Conservation (phyloP, 495 filamentous ascomycete species). For the Penicillium desertorum region DNA sequence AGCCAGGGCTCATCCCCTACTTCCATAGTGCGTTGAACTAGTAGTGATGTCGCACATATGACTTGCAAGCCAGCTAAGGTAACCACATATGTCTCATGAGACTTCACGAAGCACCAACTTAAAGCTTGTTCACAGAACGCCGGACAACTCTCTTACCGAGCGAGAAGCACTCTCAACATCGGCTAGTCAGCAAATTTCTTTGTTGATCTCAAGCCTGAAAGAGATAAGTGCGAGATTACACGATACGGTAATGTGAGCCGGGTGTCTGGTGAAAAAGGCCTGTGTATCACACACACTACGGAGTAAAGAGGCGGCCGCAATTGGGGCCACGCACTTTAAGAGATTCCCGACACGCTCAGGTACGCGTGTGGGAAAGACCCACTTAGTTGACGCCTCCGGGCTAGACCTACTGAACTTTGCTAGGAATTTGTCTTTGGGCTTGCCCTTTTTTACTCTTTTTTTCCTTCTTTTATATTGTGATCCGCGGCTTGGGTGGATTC, state of each 20-base stretch:
- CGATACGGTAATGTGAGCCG: conserved; percentile 7
- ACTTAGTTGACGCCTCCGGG: conserved; percentile 29
- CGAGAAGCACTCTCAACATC: neutral
- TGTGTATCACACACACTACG: neutral
- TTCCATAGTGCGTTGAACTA: neutral
- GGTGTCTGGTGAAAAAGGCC: conserved; percentile 1
- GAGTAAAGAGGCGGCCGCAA: neutral
- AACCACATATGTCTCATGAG: neutral
- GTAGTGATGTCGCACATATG: neutral
- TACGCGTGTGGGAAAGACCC: conserved; percentile 12
- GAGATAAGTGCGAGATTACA: conserved; percentile 12
- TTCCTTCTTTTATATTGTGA: conserved; percentile 28
- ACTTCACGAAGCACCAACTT: neutral
- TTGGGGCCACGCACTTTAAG: conserved; percentile 26
- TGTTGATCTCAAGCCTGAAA: conserved; percentile 25
- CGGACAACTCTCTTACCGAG: conserved; percentile 1
- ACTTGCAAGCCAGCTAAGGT: neutral
- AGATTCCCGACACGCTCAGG: conserved; percentile 27
- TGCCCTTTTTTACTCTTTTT: neutral
- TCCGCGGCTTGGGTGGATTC: conserved; percentile 21
- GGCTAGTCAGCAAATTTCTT: conserved; percentile 9
- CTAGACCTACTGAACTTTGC: conserved; percentile 29
- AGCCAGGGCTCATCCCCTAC: conserved; percentile 3
- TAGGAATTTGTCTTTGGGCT: neutral
- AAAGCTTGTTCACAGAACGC: neutral